Conservation (phyloP, 2,329 filamentous ascomycete genomes). For the Trichoderma atrobrunneum region DNA sequence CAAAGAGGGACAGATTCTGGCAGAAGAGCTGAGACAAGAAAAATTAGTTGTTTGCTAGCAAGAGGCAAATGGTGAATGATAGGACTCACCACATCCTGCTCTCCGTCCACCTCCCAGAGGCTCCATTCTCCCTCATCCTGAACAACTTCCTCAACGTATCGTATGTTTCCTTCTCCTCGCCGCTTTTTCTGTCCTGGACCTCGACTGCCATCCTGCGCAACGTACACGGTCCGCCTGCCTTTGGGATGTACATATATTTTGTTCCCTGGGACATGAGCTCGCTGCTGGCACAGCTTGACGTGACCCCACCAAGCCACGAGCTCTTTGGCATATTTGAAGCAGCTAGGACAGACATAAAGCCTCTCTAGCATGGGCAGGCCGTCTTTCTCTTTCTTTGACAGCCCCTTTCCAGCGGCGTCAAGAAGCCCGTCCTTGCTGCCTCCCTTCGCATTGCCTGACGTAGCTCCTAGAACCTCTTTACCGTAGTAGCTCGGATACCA, state of each 20-base stretch:
- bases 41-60: neutral
- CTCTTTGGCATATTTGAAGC: constrained; percentile 84
- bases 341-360: constrained; percentile 85
- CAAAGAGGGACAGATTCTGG: constrained; percentile 93
- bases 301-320: constrained; percentile 58
- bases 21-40: constrained; percentile 65
- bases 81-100: constrained; percentile 65
- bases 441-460: constrained; percentile 31
- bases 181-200: constrained; percentile 38
- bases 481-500: constrained; percentile 93
- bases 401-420: constrained; percentile 29
- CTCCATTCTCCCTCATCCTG: constrained; percentile 71
- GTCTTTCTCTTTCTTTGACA: constrained; percentile 36
- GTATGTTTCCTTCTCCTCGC: constrained; percentile 35
- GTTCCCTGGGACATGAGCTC: constrained; percentile 56
- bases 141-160: constrained; percentile 44
- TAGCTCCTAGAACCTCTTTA: constrained; percentile 64
- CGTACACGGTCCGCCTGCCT: constrained; percentile 40
- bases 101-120: constrained; percentile 91
- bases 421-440: constrained; percentile 30
- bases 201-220: constrained; percentile 33
- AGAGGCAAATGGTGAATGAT: neutral
- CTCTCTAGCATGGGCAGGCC: constrained; percentile 54
- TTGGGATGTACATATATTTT: constrained; percentile 69
- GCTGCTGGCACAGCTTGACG: constrained; percentile 55